Evolutionary conservation across 2,329 filamentous ascomycete genomes (phyloP).

Genomic region (Fonsecaea multimorphosa): DNA sequence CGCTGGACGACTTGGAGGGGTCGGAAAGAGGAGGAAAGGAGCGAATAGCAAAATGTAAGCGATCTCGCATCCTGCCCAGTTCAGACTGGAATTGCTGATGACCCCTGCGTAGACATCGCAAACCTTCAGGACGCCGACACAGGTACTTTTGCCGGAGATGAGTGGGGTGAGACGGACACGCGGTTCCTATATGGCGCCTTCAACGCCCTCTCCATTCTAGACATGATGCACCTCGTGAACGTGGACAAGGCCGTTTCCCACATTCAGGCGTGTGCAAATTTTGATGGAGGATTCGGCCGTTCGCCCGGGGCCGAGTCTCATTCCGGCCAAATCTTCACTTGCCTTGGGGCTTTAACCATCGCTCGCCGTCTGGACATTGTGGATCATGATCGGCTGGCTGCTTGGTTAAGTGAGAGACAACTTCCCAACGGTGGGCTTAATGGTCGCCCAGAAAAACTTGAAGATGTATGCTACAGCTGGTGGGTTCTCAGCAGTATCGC

Average conservation of each 20-base stretch:
- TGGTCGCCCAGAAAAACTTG: slow-evolving; percentile 90
- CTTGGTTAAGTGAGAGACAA: slow-evolving; percentile 94
- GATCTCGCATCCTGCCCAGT: neutral
- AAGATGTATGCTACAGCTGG: slow-evolving; percentile 99
- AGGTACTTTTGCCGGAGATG: slow-evolving; percentile 89
- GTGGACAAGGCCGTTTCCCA: slow-evolving; percentile 80
- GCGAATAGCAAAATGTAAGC: slow-evolving; percentile 80
- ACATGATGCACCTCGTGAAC: slow-evolving; percentile 74
- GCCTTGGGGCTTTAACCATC: slow-evolving; percentile 84
- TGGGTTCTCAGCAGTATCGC: slow-evolving; percentile 93
- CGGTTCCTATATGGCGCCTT: slow-evolving; percentile 91
- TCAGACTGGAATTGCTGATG: neutral
- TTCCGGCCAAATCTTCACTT: slow-evolving; percentile 94
- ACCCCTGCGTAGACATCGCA: slow-evolving; percentile 68
- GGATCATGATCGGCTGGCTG: slow-evolving; percentile 78
- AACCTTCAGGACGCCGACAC: slow-evolving; percentile 77
- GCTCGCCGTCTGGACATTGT: slow-evolving; percentile 81
- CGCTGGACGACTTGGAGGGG: slow-evolving; percentile 78
- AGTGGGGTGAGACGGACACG: slow-evolving; percentile 96
- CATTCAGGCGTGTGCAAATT: slow-evolving; percentile 83
- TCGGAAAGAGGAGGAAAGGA: slow-evolving; percentile 74
- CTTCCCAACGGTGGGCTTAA: slow-evolving; percentile 87
- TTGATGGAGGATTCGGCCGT: slow-evolving; percentile 92
- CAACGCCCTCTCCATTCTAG: slow-evolving; percentile 85
- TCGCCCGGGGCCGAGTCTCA: slow-evolving; percentile 92